Conservation (phyloP, 306 rosid species). For the Pyrus pyrifolia region DNA sequence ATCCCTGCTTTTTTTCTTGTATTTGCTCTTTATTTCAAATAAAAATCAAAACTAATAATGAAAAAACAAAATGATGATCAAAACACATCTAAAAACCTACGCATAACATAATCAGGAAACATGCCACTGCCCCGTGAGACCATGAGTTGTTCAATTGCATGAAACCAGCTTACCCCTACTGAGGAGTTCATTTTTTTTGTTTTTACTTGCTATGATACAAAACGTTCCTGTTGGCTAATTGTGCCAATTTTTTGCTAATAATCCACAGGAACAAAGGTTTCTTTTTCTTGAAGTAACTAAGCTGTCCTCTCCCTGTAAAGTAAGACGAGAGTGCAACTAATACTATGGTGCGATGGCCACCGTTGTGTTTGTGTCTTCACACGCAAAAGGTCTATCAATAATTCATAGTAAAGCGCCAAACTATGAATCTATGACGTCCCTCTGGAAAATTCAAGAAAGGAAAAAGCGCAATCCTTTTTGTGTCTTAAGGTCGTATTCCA, state of each 20-base stretch:
- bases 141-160: background rate
- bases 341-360: slow-evolving; percentile 10
- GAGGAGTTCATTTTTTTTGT: background rate
- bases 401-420: background rate
- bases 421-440: background rate
- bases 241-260: background rate
- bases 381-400: background rate
- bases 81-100: too few relatives aligned
- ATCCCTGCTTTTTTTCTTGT: too few relatives aligned
- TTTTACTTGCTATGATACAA: background rate
- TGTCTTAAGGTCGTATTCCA: background rate
- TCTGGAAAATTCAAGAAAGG: background rate
- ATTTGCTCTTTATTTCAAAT: too few relatives aligned
- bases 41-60: too few relatives aligned
- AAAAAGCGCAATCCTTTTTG: background rate
- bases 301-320: background rate
- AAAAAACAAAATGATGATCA: too few relatives aligned
- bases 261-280: background rate
- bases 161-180: background rate
- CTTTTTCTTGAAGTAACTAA: background rate
- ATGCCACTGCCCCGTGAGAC: too few relatives aligned
- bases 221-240: background rate
- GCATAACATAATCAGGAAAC: too few relatives aligned
- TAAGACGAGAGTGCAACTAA: background rate
- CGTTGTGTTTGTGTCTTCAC: slow-evolving; percentile 18